These are phyloP conservation scores for Pseudogymnoascus destructans DNA, from an alignment of 2,329 filamentous ascomycete species.

Conservation along the genomic window DNA sequence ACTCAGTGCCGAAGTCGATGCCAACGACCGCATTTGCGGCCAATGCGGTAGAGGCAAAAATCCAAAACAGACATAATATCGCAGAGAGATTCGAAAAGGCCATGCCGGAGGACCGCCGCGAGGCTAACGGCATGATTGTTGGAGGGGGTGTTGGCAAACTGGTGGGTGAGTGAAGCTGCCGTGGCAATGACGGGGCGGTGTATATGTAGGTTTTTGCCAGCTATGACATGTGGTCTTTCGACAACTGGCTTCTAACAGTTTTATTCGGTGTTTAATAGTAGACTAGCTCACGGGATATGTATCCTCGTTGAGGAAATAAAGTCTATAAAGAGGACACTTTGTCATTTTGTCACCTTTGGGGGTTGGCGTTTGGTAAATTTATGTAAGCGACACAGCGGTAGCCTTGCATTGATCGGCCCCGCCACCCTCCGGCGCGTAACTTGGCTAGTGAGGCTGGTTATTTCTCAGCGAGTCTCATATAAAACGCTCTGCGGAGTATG, in stretches of 20 bases:
- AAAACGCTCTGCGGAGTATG: not conserved
- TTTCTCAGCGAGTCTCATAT: constrained; percentile 4
- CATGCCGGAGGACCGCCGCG: constrained; percentile 9
- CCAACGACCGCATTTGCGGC: constrained; percentile 62
- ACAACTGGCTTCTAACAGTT: constrained; percentile 7
- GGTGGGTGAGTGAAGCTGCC: constrained; percentile 6
- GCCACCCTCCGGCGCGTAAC: not conserved
- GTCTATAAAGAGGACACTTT: constrained; percentile 8
- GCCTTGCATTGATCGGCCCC: not conserved
- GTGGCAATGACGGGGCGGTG: constrained; percentile 1
- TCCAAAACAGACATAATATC: constrained; percentile 24
- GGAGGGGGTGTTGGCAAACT: constrained; percentile 1
- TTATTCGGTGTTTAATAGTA: not conserved
- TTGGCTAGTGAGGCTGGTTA: not conserved
- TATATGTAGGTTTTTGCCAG: constrained; percentile 4
- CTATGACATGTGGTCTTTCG: constrained; percentile 8
- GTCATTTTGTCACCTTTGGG: constrained; percentile 8
- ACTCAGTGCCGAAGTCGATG: constrained; percentile 89
- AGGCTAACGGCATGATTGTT: constrained; percentile 7
- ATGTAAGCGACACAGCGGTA: constrained; percentile 3
- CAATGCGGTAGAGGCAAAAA: constrained; percentile 26
- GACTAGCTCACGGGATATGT: not conserved
- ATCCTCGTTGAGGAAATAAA: constrained; percentile 7
- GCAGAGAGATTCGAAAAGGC: constrained; percentile 17
- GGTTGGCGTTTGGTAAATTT: constrained; percentile 8